Percentiles rank a stretch among this genome's conserved stretches.
Conservation (phyloP, 768 basidiomycete genomes). For the Melanogaster broomeanus region DNA sequence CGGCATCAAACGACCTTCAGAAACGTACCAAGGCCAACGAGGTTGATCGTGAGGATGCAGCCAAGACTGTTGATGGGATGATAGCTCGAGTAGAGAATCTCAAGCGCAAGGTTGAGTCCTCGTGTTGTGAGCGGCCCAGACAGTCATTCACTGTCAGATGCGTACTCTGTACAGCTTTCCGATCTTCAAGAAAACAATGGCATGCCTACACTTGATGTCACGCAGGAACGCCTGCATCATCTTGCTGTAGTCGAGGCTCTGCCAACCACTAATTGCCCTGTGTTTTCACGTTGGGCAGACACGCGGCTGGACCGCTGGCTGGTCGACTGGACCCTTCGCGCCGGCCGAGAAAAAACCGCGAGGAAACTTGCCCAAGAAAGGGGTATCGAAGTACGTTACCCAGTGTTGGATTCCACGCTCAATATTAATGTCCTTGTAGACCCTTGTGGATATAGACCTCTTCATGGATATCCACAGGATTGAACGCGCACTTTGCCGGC, state of each 20-base stretch:
- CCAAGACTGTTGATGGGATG: constrained; percentile 72
- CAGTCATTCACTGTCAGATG: constrained; percentile 16
- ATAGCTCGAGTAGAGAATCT: constrained; percentile 74
- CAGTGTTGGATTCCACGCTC: constrained; percentile 18
- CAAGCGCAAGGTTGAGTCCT: constrained; percentile 77
- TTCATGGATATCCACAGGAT: constrained; percentile 89
- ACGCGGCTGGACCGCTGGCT: constrained; percentile 85
- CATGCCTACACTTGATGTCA: constrained; percentile 65
- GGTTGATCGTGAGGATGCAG: constrained; percentile 49
- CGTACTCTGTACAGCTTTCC: constrained; percentile 39
- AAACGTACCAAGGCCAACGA: constrained; percentile 41
- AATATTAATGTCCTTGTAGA: constrained; percentile 43
- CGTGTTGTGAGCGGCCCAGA: constrained; percentile 10
- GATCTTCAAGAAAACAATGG: constrained; percentile 50
- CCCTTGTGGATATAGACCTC: constrained; percentile 86
- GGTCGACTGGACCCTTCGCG: constrained; percentile 88
- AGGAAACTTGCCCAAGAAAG: constrained; percentile 72
- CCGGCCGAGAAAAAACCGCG: constrained; percentile 78
- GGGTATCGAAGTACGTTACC: constrained; percentile 69
- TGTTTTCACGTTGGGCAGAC: constrained; percentile 77
- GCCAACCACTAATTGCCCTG: constrained; percentile 49
- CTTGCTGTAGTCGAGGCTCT: constrained; percentile 64
- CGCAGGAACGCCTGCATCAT: constrained; percentile 74
- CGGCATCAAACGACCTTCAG: constrained; percentile 59
- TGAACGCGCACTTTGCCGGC: constrained; percentile 71